phyloP scores from a whole-genome alignment of 306 rosid species.

The Canavalia gladiata region DNA sequence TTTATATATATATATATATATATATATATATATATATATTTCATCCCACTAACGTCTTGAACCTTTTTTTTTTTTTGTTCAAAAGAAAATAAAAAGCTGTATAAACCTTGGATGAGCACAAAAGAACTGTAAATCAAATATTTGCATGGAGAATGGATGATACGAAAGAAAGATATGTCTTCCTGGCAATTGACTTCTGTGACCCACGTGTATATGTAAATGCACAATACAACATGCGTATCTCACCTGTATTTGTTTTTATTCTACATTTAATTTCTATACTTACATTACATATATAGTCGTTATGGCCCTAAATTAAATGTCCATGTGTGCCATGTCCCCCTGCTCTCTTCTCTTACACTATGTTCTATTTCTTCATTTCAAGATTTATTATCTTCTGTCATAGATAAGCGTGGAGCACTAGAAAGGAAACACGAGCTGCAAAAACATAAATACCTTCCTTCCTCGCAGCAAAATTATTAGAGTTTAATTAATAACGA shows the following conservation, averaged over 20 bases:
- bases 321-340: conserved; percentile 60
- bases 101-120: conserved; percentile 5
- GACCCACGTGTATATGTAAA: conserved; percentile 41
- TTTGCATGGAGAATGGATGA: conserved; percentile 28
- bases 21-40: neutral
- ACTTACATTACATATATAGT: conserved; percentile 53
- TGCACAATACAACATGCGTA: conserved; percentile 40
- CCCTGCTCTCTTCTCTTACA: neutral
- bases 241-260: conserved; percentile 25
- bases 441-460: neutral
- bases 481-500: neutral
- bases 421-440: conserved; percentile 32
- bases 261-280: conserved; percentile 46
- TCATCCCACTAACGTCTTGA: neutral
- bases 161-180: neutral
- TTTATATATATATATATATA: neutral
- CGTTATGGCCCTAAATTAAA: conserved; percentile 61
- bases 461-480: neutral
- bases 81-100: neutral
- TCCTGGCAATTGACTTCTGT: conserved; percentile 10
- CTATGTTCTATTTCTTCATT: conserved; percentile 9
- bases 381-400: conserved; percentile 10
- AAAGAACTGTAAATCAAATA: neutral
- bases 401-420: neutral
- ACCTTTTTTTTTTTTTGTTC: too few relatives aligned